Conservation (phyloP, 495 filamentous ascomycete species). For the Trichoderma gamsii region DNA sequence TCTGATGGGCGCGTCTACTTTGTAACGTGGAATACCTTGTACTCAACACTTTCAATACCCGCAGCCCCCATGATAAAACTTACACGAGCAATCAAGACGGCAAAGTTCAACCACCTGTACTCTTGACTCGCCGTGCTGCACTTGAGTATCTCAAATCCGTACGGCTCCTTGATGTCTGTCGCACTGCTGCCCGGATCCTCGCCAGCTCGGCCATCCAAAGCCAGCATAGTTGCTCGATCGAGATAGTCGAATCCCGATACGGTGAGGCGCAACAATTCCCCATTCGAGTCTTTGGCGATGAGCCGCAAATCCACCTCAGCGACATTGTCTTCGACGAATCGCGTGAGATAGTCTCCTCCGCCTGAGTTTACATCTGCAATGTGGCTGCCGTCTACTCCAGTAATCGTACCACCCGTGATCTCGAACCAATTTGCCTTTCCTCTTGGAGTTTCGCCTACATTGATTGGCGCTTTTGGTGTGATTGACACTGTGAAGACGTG, state of each 20-base stretch:
- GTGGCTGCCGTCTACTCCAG: background rate
- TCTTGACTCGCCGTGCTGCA: background rate
- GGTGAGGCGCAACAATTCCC: background rate
- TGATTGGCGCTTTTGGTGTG: background rate
- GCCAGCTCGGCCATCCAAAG: background rate
- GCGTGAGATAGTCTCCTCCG: background rate
- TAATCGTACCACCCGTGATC: background rate
- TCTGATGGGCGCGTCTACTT: background rate
- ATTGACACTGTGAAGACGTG: background rate
- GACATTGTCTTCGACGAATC: background rate
- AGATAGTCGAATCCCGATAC: background rate
- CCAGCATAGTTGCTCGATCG: background rate
- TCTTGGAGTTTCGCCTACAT: background rate
- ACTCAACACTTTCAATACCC: conserved; percentile 1
- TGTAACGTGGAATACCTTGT: background rate
- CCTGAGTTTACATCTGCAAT: background rate
- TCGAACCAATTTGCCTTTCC: conserved; percentile 9
- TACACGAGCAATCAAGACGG: background rate
- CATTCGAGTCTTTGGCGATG: background rate
- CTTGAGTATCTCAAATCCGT: background rate
- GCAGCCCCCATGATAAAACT: background rate
- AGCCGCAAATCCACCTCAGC: background rate
- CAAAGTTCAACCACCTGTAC: conserved; percentile 5
- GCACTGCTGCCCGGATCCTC: background rate
- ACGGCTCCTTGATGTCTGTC: background rate